Evolutionary conservation across 768 basidiomycete species (phyloP).

Genomic region (Astraeus odoratus): DNA sequence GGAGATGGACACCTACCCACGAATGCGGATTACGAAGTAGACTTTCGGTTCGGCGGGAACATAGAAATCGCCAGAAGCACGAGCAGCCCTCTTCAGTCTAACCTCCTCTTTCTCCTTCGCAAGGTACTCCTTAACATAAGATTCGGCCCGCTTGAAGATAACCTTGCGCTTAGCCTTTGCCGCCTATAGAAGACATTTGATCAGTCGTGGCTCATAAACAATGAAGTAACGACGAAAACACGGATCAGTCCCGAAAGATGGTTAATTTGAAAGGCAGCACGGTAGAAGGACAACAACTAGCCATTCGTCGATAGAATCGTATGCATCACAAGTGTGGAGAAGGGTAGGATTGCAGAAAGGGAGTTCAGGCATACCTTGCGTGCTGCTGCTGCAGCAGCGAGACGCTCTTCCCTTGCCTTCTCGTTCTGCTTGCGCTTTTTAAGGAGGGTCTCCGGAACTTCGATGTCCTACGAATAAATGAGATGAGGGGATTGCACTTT

Average conservation of each 20-base stretch:
- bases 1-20: constrained; percentile 59
- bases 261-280: constrained; percentile 80
- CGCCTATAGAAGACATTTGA: constrained; percentile 44
- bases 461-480: constrained; percentile 55
- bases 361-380: constrained; percentile 65
- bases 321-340: constrained; percentile 81
- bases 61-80: constrained; percentile 91
- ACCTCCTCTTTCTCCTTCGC: constrained; percentile 93
- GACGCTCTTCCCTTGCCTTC: constrained; percentile 91
- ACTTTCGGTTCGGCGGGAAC: constrained; percentile 96
- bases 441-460: constrained; percentile 99
- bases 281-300: constrained; percentile 56
- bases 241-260: constrained; percentile 71
- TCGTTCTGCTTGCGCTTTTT: constrained; percentile 99
- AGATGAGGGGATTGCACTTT: constrained; percentile 10
- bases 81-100: constrained; percentile 88
- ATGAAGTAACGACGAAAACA: not conserved
- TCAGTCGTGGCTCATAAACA: constrained; percentile 4
- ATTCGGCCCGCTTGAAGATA: constrained; percentile 98
- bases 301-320: constrained; percentile 67
- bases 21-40: constrained; percentile 95
- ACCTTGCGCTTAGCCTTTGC: constrained; percentile 90
- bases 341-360: constrained; percentile 12
- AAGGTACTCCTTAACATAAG: constrained; percentile 96
- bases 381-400: constrained; percentile 74